Evolutionary conservation across 129 eudicot genomes (phyloP).

Genomic region (Dittrichia graveolens): DNA sequence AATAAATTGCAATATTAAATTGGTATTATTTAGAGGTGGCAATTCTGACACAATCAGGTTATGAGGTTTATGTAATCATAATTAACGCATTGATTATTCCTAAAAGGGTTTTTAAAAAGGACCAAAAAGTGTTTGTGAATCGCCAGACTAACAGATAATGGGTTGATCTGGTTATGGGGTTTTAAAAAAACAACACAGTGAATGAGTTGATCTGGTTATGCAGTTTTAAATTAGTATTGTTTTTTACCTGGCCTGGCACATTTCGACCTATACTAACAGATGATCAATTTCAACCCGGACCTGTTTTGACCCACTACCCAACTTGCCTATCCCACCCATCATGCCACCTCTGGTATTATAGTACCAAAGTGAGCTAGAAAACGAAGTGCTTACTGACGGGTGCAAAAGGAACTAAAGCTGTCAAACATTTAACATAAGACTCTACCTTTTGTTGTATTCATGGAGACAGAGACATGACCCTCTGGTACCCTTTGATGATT

Average conservation of each 20-base stretch:
- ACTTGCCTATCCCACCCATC: background rate
- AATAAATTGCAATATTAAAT: too few species aligned
- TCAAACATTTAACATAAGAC: background rate
- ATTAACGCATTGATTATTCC: background rate
- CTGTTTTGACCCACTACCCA: background rate
- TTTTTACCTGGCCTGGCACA: background rate
- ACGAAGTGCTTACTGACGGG: background rate
- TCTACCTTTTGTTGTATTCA: slow-evolving; percentile 63
- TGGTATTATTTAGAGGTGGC: too few species aligned
- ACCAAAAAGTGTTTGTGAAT: slow-evolving; percentile 1
- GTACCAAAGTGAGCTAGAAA: background rate
- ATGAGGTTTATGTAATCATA: background rate
- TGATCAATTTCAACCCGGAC: slow-evolving; percentile 2
- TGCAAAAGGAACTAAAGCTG: background rate
- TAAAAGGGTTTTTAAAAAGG: background rate
- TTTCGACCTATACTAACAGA: background rate
- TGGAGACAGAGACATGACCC: slow-evolving; percentile 50
- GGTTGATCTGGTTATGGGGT: too few species aligned
- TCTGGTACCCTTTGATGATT: slow-evolving; percentile 56
- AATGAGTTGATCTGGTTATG: too few species aligned
- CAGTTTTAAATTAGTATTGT: too few species aligned
- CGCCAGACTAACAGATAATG: too few species aligned
- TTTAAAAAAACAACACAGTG: too few species aligned
- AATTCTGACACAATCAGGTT: too few species aligned
- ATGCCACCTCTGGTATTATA: background rate